Evolutionary conservation across 2,329 filamentous ascomycete species (phyloP), one percentile per base, ranked within the genome.

Genomic region (Penicillium thymicola): DNA sequence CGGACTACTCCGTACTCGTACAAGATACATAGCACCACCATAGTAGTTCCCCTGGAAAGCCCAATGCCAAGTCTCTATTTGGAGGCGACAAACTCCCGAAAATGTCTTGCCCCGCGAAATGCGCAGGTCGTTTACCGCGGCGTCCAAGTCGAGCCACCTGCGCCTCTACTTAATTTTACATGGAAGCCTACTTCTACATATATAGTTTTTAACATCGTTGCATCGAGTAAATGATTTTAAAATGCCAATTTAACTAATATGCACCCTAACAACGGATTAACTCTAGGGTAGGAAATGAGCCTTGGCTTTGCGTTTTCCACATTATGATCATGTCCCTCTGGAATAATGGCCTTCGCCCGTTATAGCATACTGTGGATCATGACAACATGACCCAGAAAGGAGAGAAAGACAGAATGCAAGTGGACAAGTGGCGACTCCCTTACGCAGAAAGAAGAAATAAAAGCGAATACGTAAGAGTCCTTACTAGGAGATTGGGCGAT

Each of bases 381-480:
- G 37, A 30, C 14, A 42, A 5, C 36, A 47, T 13, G n/a, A 7
- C 23, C 49, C n/a, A 25, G 21, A 38, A 34, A 48, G 16, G 14
- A 43, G 25, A 45, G 14, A 27, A 44, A 27, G 36, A 42, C 28
- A 32, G 16, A 45, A 13, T 21, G 6, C 10, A 32, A 27, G 8
- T 38, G 5, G 14, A 10, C 18, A 40, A 44, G 48, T 56, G 54
- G 54, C 54, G n/a, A 52, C 25, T 37, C n/a, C 23, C 14, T 52
- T 13, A 23, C 21, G 34, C 14, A 41, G 53, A 36, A 36, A 5
- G 14, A n/a, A 32, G 10, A 36, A 44, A 28, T 11, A 36, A 36
- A 27, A 14, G 25, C n/a, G 14, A 36, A 40, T 45, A 52, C 48
- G 48, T 55, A 55, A 55, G 41, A 46, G 40, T 21, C 25, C 25